A percentile compares a stretch with the other conserved stretches of the same genome.
Evolutionary conservation across 108 stramenopile genomes (phyloP).

Genomic region (Skeletonema potamos): DNA sequence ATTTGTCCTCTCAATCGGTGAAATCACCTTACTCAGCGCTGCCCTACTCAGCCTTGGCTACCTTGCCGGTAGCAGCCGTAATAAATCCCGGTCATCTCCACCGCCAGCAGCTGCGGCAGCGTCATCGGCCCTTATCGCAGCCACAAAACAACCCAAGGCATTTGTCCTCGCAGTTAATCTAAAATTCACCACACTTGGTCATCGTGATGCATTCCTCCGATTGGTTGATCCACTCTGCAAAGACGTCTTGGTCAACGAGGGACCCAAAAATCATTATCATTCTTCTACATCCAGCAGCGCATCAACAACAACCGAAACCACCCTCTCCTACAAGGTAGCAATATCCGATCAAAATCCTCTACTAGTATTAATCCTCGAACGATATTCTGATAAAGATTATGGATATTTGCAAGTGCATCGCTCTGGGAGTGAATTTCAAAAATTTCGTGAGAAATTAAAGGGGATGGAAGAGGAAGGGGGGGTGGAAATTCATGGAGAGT

Average conservation of each 20-base stretch:
- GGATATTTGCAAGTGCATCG: constrained; percentile 59
- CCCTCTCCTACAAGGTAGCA: constrained; percentile 64
- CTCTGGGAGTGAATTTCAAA: constrained; percentile 49
- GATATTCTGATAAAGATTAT: constrained; percentile 67
- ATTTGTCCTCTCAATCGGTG: neutral
- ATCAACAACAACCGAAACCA: constrained; percentile 29
- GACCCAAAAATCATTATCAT: neutral
- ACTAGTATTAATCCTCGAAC: constrained; percentile 57
- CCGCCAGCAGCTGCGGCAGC: neutral
- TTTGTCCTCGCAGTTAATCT: constrained; percentile 37
- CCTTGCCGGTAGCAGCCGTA: neutral
- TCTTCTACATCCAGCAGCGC: neutral
- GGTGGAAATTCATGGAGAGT: constrained; percentile 57
- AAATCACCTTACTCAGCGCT: neutral
- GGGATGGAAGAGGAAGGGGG: constrained; percentile 55
- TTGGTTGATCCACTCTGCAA: constrained; percentile 24
- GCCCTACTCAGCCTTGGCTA: neutral
- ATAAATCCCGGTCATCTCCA: neutral
- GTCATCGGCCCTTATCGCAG: neutral
- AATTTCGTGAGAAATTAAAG: constrained; percentile 61
- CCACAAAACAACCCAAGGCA: neutral
- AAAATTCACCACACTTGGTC: constrained; percentile 15
- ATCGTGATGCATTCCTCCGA: constrained; percentile 27
- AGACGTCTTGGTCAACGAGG: constrained; percentile 21
- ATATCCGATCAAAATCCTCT: constrained; percentile 61